phyloP scores from a whole-genome alignment of 2,329 filamentous ascomycete species.

The Colletotrichum aenigma region DNA sequence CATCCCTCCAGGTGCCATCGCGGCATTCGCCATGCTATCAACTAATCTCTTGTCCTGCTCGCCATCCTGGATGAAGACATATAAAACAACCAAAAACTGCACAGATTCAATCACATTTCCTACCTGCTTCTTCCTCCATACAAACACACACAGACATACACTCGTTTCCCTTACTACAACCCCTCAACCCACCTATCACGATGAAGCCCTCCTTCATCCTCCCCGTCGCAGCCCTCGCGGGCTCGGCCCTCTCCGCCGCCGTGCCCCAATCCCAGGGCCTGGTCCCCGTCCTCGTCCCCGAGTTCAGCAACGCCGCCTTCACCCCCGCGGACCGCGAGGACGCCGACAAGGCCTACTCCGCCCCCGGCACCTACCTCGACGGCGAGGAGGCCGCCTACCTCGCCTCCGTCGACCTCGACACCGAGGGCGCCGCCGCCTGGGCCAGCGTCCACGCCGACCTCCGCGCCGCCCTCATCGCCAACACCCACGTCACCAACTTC shows the following conservation, averaged over 20 bases:
- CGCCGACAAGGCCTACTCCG: not conserved
- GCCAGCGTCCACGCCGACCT: not conserved
- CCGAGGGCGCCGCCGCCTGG: not conserved
- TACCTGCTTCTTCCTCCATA: not conserved
- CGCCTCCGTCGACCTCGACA: not conserved
- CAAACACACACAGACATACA: not conserved
- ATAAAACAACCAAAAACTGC: not conserved
- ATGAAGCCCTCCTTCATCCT: conserved; percentile 6
- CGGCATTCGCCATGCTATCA: not conserved
- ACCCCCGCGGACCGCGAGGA: not conserved
- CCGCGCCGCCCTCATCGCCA: not conserved
- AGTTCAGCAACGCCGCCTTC: not conserved
- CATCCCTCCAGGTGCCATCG: not conserved
- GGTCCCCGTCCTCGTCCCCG: not conserved
- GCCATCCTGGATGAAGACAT: not conserved
- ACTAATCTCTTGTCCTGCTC: not conserved
- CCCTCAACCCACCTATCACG: not conserved
- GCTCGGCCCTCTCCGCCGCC: not conserved
- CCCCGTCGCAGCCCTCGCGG: not conserved
- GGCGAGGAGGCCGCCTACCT: not conserved
- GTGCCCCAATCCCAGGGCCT: not conserved
- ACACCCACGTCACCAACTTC: not conserved
- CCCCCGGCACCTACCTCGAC: not conserved
- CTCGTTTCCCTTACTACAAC: not conserved
- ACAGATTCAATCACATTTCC: not conserved